Base-by-base conservation (phyloP, 2,329 filamentous ascomycete genomes). In the Fusarium sp. region DNA sequence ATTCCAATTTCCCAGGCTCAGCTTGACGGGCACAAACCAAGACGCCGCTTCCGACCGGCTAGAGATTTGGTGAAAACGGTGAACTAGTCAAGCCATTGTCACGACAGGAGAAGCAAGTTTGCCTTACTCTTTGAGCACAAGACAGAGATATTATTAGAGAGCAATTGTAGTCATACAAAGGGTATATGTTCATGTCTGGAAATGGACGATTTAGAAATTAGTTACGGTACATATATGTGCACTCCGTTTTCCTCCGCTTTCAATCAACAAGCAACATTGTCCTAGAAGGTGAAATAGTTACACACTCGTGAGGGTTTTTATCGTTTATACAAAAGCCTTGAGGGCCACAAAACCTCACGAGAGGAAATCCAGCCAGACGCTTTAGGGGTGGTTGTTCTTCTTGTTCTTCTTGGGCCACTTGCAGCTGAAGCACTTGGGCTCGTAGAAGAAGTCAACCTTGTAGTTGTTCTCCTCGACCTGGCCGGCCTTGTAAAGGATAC, bases 201-300 rank as follows among this genome's bases (percentile, higher is more conserved):
- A 66, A n/a, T 62, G 70, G 67, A 54, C 50, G 56, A 61, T 59
- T 59, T 59, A 27, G 29, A 73, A 73, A 75, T 74, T 74, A 74
- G 56, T 10, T 58, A 38, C 56, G 56, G 56, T 58, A 38, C 22
- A 40, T 62, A 47, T 73, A 64, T 58, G 72, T 72, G 54, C 69
- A 61, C 62, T 73, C 64, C 27, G 27, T 14, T 64, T 58, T 58
- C 42, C 52, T 45, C 38, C 45, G 14, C 52, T n/a, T 40, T 29
- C 29, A 42, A 57, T 13, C 27, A 58, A 72, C 64, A 54, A 18
- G n/a, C 65, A 34, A 40, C 24, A 29, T 58, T 58, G 69, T 64
- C 62, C 24, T 67, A 61, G 62, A 69, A 74, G 40, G 56, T 64
- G 62, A 75, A 73, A 54, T 57, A 59, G 60, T 38, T 63, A 14